Percentiles rank a stretch among this genome's conserved stretches.
Conservation (phyloP, 192 early-diverging fungal genomes). For the Rhizophlyctis rosea region DNA sequence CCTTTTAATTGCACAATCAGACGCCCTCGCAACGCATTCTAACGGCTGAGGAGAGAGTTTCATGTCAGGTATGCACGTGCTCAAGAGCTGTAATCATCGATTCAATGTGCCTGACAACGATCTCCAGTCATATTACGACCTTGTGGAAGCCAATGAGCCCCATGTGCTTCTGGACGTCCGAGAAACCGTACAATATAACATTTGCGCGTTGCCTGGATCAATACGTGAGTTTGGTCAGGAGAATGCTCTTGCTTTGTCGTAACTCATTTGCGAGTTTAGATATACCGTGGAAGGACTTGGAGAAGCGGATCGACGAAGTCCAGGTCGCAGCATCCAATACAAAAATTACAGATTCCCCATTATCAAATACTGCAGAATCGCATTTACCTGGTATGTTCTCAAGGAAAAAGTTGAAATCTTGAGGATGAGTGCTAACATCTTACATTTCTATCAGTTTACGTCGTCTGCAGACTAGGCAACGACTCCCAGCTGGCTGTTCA, state of each 20-base stretch:
- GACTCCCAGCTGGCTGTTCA: constrained; percentile 84
- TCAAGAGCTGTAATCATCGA: too few relatives aligned
- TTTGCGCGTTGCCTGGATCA: constrained; percentile 70
- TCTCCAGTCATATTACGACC: constrained; percentile 52
- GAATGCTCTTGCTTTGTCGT: neutral
- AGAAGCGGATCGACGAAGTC: neutral
- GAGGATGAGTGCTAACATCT: constrained; percentile 22
- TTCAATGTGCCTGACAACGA: too few relatives aligned
- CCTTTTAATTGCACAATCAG: neutral
- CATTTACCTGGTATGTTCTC: neutral
- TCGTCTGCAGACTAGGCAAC: constrained; percentile 87
- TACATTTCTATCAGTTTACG: constrained; percentile 62
- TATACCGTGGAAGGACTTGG: neutral
- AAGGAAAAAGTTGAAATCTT: constrained; percentile 5
- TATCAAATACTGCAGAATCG: too few relatives aligned
- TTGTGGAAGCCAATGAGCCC: constrained; percentile 32
- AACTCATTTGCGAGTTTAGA: neutral
- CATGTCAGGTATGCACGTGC: constrained; percentile 23
- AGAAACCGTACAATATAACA: constrained; percentile 77
- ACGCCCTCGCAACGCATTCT: constrained; percentile 31
- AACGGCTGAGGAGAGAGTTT: constrained; percentile 42
- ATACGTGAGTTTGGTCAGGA: constrained; percentile 41
- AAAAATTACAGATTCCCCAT: too few relatives aligned
- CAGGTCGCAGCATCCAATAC: neutral
- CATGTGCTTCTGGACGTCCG: constrained; percentile 90